Evolutionary conservation across 495 filamentous ascomycete genomes (phyloP), one percentile per base, ranked within the genome.

Genomic region (Penicillium maclennaniae): DNA sequence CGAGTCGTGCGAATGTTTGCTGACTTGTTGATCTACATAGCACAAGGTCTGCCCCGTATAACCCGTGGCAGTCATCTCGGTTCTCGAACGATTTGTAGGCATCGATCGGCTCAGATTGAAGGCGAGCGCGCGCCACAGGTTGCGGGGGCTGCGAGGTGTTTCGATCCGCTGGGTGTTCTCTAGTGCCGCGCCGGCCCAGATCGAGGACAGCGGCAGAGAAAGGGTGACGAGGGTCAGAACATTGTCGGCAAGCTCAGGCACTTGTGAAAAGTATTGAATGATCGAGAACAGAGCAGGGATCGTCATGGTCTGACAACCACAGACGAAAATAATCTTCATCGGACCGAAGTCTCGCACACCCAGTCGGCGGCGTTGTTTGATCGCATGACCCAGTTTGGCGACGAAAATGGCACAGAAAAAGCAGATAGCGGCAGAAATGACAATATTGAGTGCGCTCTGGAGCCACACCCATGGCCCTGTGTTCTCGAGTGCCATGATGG

Each of bases 271-370:
- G 64, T 80, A 89, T 54, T 89, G 78, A 17, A 90, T 64, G 54
- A 82, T 76, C 1, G 83, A 81, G 66, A 95, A 89, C 55, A 91
- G 62, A 17, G 86, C 89, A 85, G 91, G 91, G 46, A 93, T 73
- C 27, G 91, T 61, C 78, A 96, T 79, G 17, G 87, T 89, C 68
- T 89, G 87, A 53, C 81, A 86, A 43, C 85, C 83, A 79, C 89
- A 86, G 53, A 87, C 77, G 61, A 87, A 87, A 53, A 91, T 81
- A 48, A 86, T 78, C 58, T 85, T 82, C 75, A 90, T 83, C 0
- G 84, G 81, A 2, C 83, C 83, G 60, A 86, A 86, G 19, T 81
- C 77, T 34, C 64, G 69, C 43, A 87, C 59, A 0, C 84, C 81
- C 19, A 89, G 69, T 47, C 69, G 72, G 44, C 67, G 74, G 15